Base-by-base conservation (phyloP, 2,329 filamentous ascomycete genomes). In the Botrytis fragariae region DNA sequence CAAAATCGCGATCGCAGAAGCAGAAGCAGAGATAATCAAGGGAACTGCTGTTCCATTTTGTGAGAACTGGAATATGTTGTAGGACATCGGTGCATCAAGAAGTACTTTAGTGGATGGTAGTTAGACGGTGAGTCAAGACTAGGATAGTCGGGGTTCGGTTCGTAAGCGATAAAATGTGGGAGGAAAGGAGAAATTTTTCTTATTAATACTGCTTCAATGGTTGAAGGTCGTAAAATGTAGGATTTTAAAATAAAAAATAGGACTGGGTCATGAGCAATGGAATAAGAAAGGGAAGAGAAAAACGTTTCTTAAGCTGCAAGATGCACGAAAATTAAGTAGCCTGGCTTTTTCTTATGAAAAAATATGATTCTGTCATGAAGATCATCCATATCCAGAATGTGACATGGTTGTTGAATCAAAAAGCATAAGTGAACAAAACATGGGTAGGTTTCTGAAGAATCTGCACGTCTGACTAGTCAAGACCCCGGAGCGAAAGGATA, bases 21-120 rank as follows among this genome's bases (percentile, higher is more conserved):
- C 29, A 22, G 18, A 35, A 60, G 57, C 18, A 12, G 8, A 9
- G 8, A 3, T 0, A 48, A 10, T 48, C 9, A 14, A 35, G 10
- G 7, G 0, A 4, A 0, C 14, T 29, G 20, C 0, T 35, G 57
- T 18, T 4, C 2, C 2, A 12, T 25, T 35, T 14, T 25, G 20
- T 60, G 12, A 7, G 10, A 22, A 35, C 37, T 35, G 32, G 35
- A 22, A 7, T 25, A 14, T 60, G 9, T 60, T 25, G 20, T 35
- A 22, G 32, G 35, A 25, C 4, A 5, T 14, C 4, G 9, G 20
- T 60, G 57, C 4, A 37, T 60, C 20, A 37, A 60, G 18, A 60
- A 60, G 9, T 8, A 37, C 32, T 60, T 22, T 22, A 3, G 14
- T 35, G 57, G 20, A 22, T 22, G 20, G 57, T 32, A 42, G 39